Evolutionary conservation across 805 yeast genomes (phyloP).

Genomic region (Sungouiozyma intestinalis): DNA sequence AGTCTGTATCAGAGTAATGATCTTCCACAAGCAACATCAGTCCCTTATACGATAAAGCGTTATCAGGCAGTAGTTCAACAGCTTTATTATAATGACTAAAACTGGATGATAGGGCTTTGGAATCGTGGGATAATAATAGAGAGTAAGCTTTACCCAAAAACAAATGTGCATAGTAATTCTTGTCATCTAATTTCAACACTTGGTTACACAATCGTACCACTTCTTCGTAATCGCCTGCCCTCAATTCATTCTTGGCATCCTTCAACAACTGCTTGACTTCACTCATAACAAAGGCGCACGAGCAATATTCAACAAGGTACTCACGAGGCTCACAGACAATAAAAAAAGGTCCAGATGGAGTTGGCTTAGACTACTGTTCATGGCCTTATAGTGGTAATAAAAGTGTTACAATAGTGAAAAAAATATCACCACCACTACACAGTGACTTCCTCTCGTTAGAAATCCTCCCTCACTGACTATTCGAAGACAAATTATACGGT

Average conservation of each 20-base stretch:
- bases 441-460: too few relatives aligned
- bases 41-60: conserved; percentile 76
- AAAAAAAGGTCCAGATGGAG: background rate
- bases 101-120: background rate
- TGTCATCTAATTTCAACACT: conserved; percentile 44
- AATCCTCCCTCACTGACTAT: too few relatives aligned
- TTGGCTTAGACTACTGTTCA: background rate
- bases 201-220: conserved; percentile 48
- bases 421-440: too few relatives aligned
- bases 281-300: conserved; percentile 19
- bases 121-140: conserved; percentile 28
- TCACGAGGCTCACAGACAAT: too few relatives aligned
- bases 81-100: conserved; percentile 37
- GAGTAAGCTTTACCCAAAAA: conserved; percentile 65
- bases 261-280: conserved; percentile 32
- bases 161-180: conserved; percentile 55
- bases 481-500: too few relatives aligned
- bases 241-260: conserved; percentile 42
- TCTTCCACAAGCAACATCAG: conserved; percentile 35
- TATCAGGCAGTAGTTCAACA: conserved; percentile 37
- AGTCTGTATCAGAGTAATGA: conserved; percentile 14
- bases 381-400: too few relatives aligned
- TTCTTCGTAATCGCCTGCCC: conserved; percentile 47
- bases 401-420: too few relatives aligned
- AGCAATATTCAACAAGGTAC: too few relatives aligned